These are phyloP conservation scores for Plasmodium inui DNA, from an alignment of 169 alveolate genomes.

Conservation along the genomic window DNA sequence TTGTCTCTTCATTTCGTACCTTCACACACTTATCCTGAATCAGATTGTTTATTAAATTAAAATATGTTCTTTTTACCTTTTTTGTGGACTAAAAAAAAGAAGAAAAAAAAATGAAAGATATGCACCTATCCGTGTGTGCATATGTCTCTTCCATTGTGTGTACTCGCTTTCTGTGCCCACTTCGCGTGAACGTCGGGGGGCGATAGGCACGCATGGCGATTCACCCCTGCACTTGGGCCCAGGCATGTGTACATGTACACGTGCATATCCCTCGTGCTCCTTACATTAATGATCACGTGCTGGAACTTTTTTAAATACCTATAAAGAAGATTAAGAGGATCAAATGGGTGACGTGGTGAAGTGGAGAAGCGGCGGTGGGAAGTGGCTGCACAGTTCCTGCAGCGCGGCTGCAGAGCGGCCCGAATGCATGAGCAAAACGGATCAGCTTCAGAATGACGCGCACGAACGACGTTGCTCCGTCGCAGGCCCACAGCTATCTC, in stretches of 20 bases:
- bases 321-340: background rate
- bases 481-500: background rate
- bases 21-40: constrained; percentile 75
- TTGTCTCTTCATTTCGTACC: constrained; percentile 31
- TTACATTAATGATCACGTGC: constrained; percentile 67
- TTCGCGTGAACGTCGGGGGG: background rate
- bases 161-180: background rate
- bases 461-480: background rate
- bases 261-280: background rate
- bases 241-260: background rate
- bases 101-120: constrained; percentile 2
- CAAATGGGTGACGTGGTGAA: background rate
- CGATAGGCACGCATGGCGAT: background rate
- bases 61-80: constrained; percentile 66
- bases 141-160: background rate
- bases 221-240: background rate
- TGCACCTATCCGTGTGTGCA: background rate
- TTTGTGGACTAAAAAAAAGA: constrained; percentile 46
- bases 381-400: no score
- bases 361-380: background rate
- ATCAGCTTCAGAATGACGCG: background rate
- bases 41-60: constrained; percentile 57
- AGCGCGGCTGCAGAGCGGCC: background rate
- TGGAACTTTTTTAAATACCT: constrained; percentile 73
- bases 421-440: background rate